Conservation (phyloP, 768 basidiomycete species). For the Gloeophyllum trabeum region DNA sequence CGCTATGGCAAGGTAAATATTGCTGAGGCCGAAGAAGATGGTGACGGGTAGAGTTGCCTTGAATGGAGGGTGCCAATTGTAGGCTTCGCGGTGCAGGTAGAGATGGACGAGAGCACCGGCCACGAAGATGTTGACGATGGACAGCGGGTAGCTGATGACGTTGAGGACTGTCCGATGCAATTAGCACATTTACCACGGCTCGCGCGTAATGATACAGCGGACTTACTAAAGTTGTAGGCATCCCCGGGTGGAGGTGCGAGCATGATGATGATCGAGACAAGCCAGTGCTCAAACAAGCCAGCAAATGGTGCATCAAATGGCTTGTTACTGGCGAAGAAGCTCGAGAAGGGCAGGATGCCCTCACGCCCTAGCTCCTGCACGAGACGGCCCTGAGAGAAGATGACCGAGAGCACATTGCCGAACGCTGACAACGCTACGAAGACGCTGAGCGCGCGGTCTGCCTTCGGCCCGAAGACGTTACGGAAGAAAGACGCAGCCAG, state of each 20-base stretch:
- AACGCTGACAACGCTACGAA: conserved; percentile 55
- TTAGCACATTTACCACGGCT: not conserved
- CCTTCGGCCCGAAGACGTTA: conserved; percentile 52
- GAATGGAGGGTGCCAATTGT: conserved; percentile 57
- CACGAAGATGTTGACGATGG: conserved; percentile 47
- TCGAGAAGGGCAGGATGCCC: conserved; percentile 54
- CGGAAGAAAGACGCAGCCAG: conserved; percentile 72
- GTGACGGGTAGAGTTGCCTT: conserved; percentile 37
- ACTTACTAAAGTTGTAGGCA: conserved; percentile 62
- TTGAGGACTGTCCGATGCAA: not conserved
- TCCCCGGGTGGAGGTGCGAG: conserved; percentile 57
- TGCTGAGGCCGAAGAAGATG: conserved; percentile 49
- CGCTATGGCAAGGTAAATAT: conserved; percentile 47
- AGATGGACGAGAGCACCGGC: conserved; percentile 53
- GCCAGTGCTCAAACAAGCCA: conserved; percentile 52
- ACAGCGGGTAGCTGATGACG: conserved; percentile 50
- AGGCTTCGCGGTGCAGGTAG: conserved; percentile 18
- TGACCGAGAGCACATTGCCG: conserved; percentile 51
- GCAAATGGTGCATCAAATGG: conserved; percentile 60
- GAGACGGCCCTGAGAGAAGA: conserved; percentile 62
- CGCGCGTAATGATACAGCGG: conserved; percentile 27
- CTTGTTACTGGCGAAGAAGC: conserved; percentile 58
- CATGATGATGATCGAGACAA: conserved; percentile 43
- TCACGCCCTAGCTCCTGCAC: conserved; percentile 68
- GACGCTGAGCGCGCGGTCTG: conserved; percentile 50